Evolutionary conservation across 83 land plant genomes (phyloP).

Genomic region (Isoetes engelmannii): DNA sequence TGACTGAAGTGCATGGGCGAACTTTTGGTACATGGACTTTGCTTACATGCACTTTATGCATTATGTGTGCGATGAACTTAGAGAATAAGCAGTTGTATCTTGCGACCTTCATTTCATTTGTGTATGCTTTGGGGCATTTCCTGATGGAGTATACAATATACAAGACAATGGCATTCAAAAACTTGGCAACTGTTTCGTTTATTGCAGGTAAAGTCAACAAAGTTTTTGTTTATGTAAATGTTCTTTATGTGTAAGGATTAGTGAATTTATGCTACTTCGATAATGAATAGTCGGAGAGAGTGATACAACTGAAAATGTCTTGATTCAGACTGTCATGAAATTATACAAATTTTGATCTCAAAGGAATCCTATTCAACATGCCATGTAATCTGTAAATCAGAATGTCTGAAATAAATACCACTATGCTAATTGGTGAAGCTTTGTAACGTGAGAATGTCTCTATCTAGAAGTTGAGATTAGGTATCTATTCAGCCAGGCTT

Average conservation of each 20-base stretch:
- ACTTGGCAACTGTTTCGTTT: conserved; percentile 64
- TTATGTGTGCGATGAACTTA: conserved; percentile 80
- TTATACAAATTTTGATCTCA: neutral
- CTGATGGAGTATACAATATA: conserved; percentile 71
- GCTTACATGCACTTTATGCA: conserved; percentile 86
- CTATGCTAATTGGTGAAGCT: too few relatives aligned
- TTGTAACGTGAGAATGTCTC: too few relatives aligned
- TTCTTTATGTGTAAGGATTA: too few relatives aligned
- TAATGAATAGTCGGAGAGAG: too few relatives aligned
- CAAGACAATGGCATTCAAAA: conserved; percentile 65
- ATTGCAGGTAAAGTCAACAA: conserved; percentile 65
- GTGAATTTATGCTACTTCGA: too few relatives aligned
- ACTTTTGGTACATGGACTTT: conserved; percentile 98
- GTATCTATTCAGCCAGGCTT: too few relatives aligned
- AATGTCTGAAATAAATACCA: too few relatives aligned
- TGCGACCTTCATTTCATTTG: conserved; percentile 81
- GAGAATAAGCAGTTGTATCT: conserved; percentile 62
- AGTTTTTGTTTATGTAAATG: too few relatives aligned
- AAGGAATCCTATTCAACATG: neutral
- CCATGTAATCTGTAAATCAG: neutral
- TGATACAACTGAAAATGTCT: too few relatives aligned
- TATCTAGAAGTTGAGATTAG: too few relatives aligned
- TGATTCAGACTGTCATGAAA: neutral
- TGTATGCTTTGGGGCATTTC: conserved; percentile 86
- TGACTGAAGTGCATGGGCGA: conserved; percentile 96